A percentile compares a stretch with the other conserved stretches of the same genome.
Evolutionary conservation across 1,284 basidiomycete species (phyloP).

Genomic region (Cystobasidium pallidum): DNA sequence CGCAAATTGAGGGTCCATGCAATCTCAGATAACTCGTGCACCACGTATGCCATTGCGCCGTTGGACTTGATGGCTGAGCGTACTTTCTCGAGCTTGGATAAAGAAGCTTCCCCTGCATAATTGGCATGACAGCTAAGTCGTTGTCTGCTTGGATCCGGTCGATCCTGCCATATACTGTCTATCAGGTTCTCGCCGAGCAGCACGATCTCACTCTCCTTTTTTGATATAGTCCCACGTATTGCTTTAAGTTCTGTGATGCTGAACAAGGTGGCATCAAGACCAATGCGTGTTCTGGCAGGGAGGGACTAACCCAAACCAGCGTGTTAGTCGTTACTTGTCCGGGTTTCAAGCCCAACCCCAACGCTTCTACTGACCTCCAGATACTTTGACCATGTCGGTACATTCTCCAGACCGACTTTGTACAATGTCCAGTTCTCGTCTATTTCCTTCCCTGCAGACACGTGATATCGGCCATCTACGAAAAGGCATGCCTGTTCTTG

Average conservation of each 20-base stretch:
- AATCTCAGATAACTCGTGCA: slow-evolving; percentile 60
- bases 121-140: slow-evolving; percentile 71
- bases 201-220: slow-evolving; percentile 62
- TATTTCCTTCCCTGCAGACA: slow-evolving; percentile 88
- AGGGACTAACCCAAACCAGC: slow-evolving; percentile 8
- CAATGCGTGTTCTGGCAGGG: slow-evolving; percentile 54
- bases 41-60: slow-evolving; percentile 64
- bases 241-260: slow-evolving; percentile 21
- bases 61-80: slow-evolving; percentile 65
- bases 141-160: slow-evolving; percentile 71
- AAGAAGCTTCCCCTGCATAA: slow-evolving; percentile 66
- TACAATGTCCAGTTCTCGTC: slow-evolving; percentile 68
- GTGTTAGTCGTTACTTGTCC: not conserved
- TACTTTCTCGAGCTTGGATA: slow-evolving; percentile 68
- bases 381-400: slow-evolving; percentile 89
- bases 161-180: slow-evolving; percentile 77
- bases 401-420: slow-evolving; percentile 82
- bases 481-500: slow-evolving; percentile 44
- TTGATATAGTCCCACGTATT: not conserved
- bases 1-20: slow-evolving; percentile 82
- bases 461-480: slow-evolving; percentile 82
- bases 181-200: slow-evolving; percentile 70
- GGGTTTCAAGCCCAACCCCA: not conserved
- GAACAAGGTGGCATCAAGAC: slow-evolving; percentile 78
- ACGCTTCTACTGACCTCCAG: slow-evolving; percentile 62